Evolutionary conservation across 768 basidiomycete genomes (phyloP).

Genomic region (Tulasnella sp.): DNA sequence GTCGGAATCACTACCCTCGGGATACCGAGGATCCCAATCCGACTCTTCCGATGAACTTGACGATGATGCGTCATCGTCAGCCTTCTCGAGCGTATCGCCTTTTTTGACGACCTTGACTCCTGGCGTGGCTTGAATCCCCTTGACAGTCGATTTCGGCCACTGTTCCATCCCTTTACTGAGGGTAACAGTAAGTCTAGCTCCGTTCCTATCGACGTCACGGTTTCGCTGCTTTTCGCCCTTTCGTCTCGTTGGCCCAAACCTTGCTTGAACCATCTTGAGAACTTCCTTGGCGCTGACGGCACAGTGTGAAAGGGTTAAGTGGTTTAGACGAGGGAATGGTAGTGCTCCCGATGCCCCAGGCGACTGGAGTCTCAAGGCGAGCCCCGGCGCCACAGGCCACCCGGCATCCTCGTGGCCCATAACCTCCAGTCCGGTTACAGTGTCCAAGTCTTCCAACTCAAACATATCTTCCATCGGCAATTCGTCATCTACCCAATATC

Average conservation of each 20-base stretch:
- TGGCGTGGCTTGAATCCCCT: neutral
- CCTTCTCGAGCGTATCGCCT: neutral
- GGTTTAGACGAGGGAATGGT: neutral
- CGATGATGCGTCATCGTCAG: neutral
- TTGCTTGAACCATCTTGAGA: neutral
- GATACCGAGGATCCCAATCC: neutral
- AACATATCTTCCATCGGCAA: neutral
- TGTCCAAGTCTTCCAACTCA: neutral
- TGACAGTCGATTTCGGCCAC: neutral
- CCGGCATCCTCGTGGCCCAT: neutral
- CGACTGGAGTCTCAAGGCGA: neutral
- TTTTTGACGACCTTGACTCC: neutral
- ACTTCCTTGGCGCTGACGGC: neutral
- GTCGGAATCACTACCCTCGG: too few species aligned
- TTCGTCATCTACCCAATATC: neutral
- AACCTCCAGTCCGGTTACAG: neutral
- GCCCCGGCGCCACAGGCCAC: neutral
- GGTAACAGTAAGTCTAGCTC: neutral
- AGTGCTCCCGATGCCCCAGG: neutral
- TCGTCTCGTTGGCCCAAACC: neutral
- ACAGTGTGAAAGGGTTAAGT: neutral
- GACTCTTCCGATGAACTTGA: neutral
- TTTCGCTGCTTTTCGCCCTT: neutral
- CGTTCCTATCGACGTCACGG: neutral
- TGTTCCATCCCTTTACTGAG: neutral